Base-by-base conservation (phyloP, 495 filamentous ascomycete genomes). In the Copromyces sp. region DNA sequence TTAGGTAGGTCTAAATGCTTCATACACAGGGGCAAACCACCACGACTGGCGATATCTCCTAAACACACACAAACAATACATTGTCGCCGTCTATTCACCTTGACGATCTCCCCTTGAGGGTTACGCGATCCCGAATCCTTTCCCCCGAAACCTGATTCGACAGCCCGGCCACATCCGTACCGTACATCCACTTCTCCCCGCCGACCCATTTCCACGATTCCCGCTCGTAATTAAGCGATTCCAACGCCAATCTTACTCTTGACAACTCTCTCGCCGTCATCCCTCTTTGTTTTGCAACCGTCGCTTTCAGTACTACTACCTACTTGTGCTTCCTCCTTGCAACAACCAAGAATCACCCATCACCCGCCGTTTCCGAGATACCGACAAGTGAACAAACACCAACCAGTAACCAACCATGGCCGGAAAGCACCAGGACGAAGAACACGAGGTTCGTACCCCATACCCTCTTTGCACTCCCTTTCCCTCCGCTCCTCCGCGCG, bases 351-450 rank as follows among this genome's bases (percentile, higher is more conserved):
- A 45, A 68, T 65, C 35, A 69, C 17, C 17, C 35, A 69, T 12
- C 17, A 68, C 69, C 47, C 24, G 5, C 24, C 47, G 38, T 44
- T 47, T 37, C 59, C 24, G 29, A 29, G 44, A 32, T 37, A 39
- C 7, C 38, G 11, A 69, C 71, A 61, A 38, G 61, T 47, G 14
- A 40, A 47, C 72, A 37, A 37, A 24, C 24, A 24, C 24, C 24
- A 70, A 65, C 77, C 9, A 87, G 47, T 24, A 11, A 17, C 53
- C 53, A 74, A 65, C 78, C 9, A 87, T 87, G 85, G 83, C 83
- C n/a, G 47, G 35, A 65, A 65, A 65, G 39, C 39, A 11, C 61
- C 73, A 73, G 59, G 84, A 84, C 70, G 79, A 85, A 42, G 83
- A 84, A 72, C 80, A 81, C 73, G 83, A 84, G 70, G 83, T 83